Percentiles rank a stretch among this genome's conserved stretches.
phyloP scores from a whole-genome alignment of 106 monocot genomes.

The Dendrobium catenatum region DNA sequence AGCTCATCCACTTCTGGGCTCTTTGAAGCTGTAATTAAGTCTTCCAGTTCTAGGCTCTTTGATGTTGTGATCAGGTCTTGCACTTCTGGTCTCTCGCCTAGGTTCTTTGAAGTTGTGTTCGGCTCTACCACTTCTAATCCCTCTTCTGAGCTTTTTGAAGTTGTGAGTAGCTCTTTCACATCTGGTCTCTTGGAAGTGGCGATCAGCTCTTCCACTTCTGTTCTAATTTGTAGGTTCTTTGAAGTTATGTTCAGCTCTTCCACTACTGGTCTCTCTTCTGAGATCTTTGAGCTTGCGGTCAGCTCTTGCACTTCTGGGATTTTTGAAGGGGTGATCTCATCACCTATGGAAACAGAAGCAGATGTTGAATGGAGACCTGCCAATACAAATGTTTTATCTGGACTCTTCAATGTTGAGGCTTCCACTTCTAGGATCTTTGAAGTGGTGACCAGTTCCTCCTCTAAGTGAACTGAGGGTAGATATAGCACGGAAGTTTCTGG shows the following conservation, averaged over 20 bases:
- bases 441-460: background rate
- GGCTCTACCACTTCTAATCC: no score
- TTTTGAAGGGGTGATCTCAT: background rate
- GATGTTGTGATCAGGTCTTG: background rate
- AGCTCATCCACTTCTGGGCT: background rate
- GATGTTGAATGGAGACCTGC: background rate
- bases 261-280: background rate
- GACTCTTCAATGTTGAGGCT: background rate
- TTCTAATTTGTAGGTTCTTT: background rate
- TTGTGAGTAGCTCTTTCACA: no score
- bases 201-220: background rate
- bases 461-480: background rate
- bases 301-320: background rate
- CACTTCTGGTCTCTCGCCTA: background rate
- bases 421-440: background rate
- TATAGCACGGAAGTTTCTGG: background rate
- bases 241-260: background rate
- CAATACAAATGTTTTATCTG: background rate
- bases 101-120: background rate
- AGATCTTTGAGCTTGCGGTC: background rate
- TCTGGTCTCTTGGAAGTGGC: no score
- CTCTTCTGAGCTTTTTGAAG: background rate
- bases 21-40: no score
- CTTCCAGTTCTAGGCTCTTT: background rate
- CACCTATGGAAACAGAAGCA: background rate